These are phyloP conservation scores for Ceratonia siliqua DNA, from an alignment of 306 rosid species.

Conservation along the genomic window DNA sequence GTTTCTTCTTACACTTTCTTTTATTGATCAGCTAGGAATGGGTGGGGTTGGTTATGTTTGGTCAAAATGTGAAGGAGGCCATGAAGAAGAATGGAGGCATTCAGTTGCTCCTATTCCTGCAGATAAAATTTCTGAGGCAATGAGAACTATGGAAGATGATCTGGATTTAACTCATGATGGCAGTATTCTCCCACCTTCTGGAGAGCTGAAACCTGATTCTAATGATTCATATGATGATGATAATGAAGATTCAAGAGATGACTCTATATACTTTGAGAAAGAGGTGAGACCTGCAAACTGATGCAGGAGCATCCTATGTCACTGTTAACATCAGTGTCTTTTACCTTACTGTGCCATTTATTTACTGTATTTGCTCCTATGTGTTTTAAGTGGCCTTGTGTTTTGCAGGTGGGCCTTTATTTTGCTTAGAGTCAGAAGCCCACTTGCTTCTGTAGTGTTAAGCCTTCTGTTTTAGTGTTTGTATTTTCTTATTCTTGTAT, in stretches of 20 bases:
- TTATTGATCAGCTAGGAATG: conserved; percentile 74
- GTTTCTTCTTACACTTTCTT: conserved; percentile 36
- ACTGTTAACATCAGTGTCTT: too few species aligned
- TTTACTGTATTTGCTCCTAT: too few species aligned
- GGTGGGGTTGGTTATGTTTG: conserved; percentile 92
- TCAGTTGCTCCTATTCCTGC: conserved; percentile 94
- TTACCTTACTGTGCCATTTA: too few species aligned
- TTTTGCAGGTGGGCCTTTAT: too few species aligned
- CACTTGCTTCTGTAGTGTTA: too few species aligned
- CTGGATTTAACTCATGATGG: conserved; percentile 62
- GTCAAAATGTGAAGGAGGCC: conserved; percentile 83
- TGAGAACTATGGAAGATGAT: conserved; percentile 64
- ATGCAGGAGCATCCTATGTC: too few species aligned
- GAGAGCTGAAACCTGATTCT: conserved; percentile 71
- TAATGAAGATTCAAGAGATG: conserved; percentile 67
- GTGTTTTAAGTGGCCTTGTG: too few species aligned
- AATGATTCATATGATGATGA: conserved; percentile 68
- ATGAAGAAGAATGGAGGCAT: conserved; percentile 97
- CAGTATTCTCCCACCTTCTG: conserved; percentile 72
- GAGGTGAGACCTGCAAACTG: conserved; percentile 61
- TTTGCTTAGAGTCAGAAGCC: too few species aligned
- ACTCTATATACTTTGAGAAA: conserved; percentile 63
- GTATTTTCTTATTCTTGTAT: too few species aligned
- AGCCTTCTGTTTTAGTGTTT: too few species aligned
- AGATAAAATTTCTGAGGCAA: conserved; percentile 70